Percentiles rank a stretch among this genome's conserved stretches.
These are phyloP conservation scores for Dactylellina leptospora DNA, from an alignment of 2,329 filamentous ascomycete species.

Conservation along the genomic window DNA sequence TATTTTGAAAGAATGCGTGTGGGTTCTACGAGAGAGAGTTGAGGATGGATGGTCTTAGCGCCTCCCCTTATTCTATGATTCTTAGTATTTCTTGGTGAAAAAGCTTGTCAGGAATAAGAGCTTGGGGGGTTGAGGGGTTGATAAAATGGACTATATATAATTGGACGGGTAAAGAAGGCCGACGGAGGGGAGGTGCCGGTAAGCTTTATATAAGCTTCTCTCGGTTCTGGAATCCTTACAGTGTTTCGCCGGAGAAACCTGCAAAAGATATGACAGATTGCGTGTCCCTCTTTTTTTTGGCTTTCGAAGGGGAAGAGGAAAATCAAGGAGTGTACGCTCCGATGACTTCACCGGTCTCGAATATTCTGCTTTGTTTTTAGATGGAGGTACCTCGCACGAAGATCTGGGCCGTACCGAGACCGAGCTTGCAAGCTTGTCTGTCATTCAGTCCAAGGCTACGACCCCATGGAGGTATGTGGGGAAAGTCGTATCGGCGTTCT, in stretches of 20 bases:
- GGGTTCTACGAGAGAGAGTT: too few relatives aligned
- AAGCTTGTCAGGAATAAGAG: constrained; percentile 21
- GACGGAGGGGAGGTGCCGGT: neutral
- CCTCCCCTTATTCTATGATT: neutral
- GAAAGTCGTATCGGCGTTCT: too few relatives aligned
- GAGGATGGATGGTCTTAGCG: too few relatives aligned
- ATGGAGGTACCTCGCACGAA: constrained; percentile 19
- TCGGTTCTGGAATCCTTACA: neutral
- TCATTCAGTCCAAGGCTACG: neutral
- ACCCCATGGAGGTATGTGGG: too few relatives aligned
- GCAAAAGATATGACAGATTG: neutral
- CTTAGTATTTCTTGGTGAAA: constrained; percentile 18
- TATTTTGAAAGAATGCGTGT: constrained; percentile 1
- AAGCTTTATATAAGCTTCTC: neutral
- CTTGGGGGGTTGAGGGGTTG: neutral
- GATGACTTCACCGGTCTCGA: constrained; percentile 51
- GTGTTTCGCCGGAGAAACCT: neutral
- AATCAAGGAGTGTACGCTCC: constrained; percentile 3
- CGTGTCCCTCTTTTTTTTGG: too few relatives aligned
- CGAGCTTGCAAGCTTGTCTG: neutral
- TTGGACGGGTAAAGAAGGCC: constrained; percentile 17
- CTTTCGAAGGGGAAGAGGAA: neutral
- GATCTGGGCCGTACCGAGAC: neutral
- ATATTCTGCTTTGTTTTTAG: neutral
- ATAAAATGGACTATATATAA: neutral